A percentile compares a stretch with the other conserved stretches of the same genome.
These are phyloP conservation scores for Chaetomiaceae sp. DNA, from an alignment of 2,329 filamentous ascomycete species.

Conservation along the genomic window DNA sequence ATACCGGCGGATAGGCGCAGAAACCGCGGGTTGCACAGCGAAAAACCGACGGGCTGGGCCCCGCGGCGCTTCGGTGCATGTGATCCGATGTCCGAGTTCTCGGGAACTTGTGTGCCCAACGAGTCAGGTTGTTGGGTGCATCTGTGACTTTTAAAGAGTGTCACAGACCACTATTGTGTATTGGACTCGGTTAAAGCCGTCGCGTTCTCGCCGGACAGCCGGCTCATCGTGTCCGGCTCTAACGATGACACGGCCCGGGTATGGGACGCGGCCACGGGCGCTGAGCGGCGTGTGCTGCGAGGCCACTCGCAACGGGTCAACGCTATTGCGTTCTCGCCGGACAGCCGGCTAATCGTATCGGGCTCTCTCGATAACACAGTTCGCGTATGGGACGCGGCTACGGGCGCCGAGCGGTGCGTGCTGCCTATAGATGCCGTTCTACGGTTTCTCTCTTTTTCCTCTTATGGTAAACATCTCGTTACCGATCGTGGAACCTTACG, in stretches of 20 bases:
- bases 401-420: not conserved
- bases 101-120: no score
- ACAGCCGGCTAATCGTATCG: not conserved
- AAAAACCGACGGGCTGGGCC: no score
- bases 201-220: slow-evolving; percentile 6
- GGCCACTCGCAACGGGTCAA: no score
- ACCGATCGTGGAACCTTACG: not conserved
- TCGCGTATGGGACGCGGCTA: not conserved
- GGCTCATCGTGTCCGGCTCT: not conserved
- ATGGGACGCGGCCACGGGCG: not conserved
- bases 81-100: no score
- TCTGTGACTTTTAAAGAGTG: no score
- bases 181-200: no score
- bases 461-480: not conserved
- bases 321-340: slow-evolving; percentile 7
- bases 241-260: not conserved
- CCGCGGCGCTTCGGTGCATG: no score
- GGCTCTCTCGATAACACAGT: not conserved
- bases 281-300: not conserved
- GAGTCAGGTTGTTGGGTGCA: no score
- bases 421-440: not conserved
- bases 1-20: no score
- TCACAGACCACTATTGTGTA: no score
- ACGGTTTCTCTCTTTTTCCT: not conserved
- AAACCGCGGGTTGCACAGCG: no score